Conservation (phyloP, 202 grass and related monocot genomes). For the Thinopyrum obtusiflorum region DNA sequence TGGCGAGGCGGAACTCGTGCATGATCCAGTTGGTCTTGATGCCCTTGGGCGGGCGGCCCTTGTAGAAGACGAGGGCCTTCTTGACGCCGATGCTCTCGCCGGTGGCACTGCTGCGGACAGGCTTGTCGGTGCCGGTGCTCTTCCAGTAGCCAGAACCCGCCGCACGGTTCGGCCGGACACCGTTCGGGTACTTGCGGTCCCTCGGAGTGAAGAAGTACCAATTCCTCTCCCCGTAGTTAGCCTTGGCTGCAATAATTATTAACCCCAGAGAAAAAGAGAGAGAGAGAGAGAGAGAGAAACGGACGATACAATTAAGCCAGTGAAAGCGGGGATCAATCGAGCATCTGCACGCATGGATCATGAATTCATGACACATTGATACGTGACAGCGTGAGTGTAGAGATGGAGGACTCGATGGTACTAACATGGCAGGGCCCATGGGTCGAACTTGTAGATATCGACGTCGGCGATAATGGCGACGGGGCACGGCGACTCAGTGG, state of each 20-base stretch:
- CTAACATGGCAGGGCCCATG: too few species aligned
- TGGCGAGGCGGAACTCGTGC: conserved; percentile 53
- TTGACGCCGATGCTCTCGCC: conserved; percentile 77
- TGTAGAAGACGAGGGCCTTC: conserved; percentile 98
- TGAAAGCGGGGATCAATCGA: too few species aligned
- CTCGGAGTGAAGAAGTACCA: conserved; percentile 98
- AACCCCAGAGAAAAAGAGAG: too few species aligned
- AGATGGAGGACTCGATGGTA: too few species aligned
- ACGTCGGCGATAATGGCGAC: too few species aligned
- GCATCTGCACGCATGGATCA: not conserved
- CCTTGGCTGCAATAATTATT: conserved; percentile 38
- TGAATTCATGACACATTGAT: not conserved
- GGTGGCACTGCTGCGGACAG: conserved; percentile 53
- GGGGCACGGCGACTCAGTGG: too few species aligned
- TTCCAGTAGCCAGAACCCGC: conserved; percentile 94
- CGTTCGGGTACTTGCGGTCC: conserved; percentile 94
- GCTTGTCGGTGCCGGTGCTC: conserved; percentile 93
- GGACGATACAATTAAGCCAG: too few species aligned
- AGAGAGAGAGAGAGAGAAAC: too few species aligned
- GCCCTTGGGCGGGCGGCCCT: conserved; percentile 60
- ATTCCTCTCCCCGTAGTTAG: conserved; percentile 71
- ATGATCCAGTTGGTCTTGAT: not conserved
- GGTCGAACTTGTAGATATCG: too few species aligned
- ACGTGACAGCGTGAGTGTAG: too few species aligned
- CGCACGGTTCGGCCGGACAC: conserved; percentile 79